phyloP scores from a whole-genome alignment of 2,329 filamentous ascomycete genomes.

The Ceratocystis lukuohia region DNA sequence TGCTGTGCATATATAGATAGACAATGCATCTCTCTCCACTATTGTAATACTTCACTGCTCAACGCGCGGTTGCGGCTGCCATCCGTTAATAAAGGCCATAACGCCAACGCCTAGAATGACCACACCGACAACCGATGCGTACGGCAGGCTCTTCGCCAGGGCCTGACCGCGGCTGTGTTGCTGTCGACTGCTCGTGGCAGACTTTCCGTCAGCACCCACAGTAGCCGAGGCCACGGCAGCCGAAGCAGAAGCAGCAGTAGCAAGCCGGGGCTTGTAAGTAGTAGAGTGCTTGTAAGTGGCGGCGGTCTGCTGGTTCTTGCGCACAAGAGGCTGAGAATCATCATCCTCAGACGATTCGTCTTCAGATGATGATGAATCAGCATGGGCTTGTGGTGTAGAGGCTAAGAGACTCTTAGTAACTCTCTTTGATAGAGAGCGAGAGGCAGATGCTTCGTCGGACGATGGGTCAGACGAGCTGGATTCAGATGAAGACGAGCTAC shows the following conservation, averaged over 20 bases:
- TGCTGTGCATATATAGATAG: not conserved
- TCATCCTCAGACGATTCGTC: constrained; percentile 9
- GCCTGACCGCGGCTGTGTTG: constrained; percentile 10
- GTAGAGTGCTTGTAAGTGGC: not conserved
- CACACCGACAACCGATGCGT: constrained; percentile 70
- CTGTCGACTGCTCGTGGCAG: constrained; percentile 2
- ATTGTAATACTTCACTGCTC: constrained; percentile 14
- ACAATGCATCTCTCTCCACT: not conserved
- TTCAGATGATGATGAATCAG: constrained; percentile 10
- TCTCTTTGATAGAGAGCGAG: not conserved
- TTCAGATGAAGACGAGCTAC: constrained; percentile 9
- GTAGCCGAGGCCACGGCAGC: not conserved
- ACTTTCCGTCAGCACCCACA: not conserved
- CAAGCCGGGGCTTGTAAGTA: too few species aligned
- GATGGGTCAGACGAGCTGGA: not conserved
- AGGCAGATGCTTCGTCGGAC: not conserved
- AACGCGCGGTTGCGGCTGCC: constrained; percentile 41
- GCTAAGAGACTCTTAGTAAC: not conserved
- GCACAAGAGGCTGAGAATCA: not conserved
- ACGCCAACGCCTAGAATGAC: constrained; percentile 68
- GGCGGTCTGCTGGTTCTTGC: not conserved
- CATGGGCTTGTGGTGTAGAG: not conserved
- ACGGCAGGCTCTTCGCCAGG: constrained; percentile 49
- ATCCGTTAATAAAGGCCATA: constrained; percentile 78
- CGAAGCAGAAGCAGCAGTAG: too few species aligned